Base-by-base conservation (phyloP, 331 rosid genomes). In the Acacia pycnantha region DNA sequence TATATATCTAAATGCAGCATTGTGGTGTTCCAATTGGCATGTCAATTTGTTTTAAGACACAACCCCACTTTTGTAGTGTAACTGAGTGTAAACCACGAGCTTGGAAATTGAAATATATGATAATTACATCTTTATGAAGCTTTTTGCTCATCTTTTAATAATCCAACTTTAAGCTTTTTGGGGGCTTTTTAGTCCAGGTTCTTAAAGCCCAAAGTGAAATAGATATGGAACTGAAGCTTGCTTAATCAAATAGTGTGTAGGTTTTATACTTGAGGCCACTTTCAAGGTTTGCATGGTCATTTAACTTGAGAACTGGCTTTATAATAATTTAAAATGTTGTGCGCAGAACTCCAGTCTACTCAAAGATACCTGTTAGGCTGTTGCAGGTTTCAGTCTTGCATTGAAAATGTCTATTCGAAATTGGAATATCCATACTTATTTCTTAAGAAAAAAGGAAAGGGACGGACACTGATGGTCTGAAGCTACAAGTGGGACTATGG, bases 41-140 rank as follows among this genome's bases (percentile, higher is more conserved):
- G 82, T 78, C 81, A 64, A 87, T 77, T 77, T 86, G 84, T 86
- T 82, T 50, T 48, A 76, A 75, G 62, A 79, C 70, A 82, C 73
- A 56, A 89, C 71, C 80, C 79, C 85, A 27, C 87, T 83, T 69
- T 76, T 91, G 91, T 90, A 84, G 82, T 88, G 80, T 88, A 81
- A 84, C 88, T 7, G 26, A 85, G 84, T 89, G 79, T 87, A 81
- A 81, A 85, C 88, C 75, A 82, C 65, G 88, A 75, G 83, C 50
- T 85, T 77, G 80, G 76, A 82, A 68, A 47, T 86, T 73, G 79
- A 79, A 83, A 68, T 54, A 77, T 78, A 86, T 62, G 74, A 80
- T 86, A 82, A 80, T 70, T 83, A 79, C 18, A 46, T 83, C 82
- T 59, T 76, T 21, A 73, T 79, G 76, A 81, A 79, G 74, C 79